phyloP scores from a whole-genome alignment of 2,329 filamentous ascomycete genomes.

The Microdochium bolleyi region DNA sequence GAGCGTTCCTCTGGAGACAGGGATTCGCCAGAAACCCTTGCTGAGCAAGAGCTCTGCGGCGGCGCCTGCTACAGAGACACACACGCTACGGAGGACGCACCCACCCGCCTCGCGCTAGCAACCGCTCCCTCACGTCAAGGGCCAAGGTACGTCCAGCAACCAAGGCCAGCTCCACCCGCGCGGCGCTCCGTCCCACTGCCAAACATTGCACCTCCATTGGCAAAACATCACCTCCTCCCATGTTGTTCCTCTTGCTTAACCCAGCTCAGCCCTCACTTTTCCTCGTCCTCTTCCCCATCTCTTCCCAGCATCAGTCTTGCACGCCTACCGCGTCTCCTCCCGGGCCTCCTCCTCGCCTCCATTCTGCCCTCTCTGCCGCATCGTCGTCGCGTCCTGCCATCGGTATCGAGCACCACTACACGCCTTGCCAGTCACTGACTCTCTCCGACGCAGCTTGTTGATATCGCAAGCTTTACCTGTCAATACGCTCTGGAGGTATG shows the following conservation, averaged over 20 bases:
- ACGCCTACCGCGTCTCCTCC: background rate
- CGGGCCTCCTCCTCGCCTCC: background rate
- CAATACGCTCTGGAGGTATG: background rate
- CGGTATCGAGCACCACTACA: background rate
- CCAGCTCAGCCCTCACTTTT: background rate
- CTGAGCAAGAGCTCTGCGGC: background rate
- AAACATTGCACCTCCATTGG: slow-evolving; percentile 5
- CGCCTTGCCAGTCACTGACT: background rate
- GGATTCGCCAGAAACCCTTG: slow-evolving; percentile 1
- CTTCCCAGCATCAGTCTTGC: background rate
- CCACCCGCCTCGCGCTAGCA: background rate
- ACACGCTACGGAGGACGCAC: background rate
- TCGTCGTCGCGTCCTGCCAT: background rate
- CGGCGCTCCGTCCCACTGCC: slow-evolving; percentile 1
- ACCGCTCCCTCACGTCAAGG: background rate
- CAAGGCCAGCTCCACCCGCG: background rate
- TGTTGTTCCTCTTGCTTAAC: background rate
- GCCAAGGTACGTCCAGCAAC: background rate
- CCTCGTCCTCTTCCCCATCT: background rate
- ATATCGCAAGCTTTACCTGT: background rate
- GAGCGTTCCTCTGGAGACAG: background rate
- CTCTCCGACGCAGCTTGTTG: background rate
- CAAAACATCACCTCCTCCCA: slow-evolving; percentile 1
- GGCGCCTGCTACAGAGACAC: background rate
- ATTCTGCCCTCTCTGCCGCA: background rate